Evolutionary conservation across 2,329 filamentous ascomycete genomes (phyloP).

Genomic region (Aspergillus fumigatiaffinis): DNA sequence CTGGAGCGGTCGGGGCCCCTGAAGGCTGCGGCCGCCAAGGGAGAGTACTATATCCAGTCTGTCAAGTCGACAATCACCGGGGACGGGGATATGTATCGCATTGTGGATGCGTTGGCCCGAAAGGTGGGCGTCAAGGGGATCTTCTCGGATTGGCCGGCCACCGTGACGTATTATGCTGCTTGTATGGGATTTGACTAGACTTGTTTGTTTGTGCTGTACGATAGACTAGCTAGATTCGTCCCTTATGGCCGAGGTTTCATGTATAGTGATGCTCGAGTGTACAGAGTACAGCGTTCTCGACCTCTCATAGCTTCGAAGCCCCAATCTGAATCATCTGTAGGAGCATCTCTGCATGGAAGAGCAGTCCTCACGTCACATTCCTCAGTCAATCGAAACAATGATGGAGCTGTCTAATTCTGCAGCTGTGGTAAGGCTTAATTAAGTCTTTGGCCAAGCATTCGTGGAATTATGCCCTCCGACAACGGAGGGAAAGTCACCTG

Average conservation of each 20-base stretch:
- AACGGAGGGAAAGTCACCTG: background rate
- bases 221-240: background rate
- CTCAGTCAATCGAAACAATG: no score
- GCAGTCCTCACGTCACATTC: no score
- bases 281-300: no score
- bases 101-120: constrained; percentile 16
- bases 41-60: constrained; percentile 13
- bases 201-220: no score
- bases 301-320: no score
- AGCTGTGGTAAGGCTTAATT: no score
- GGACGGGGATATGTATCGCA: constrained; percentile 20
- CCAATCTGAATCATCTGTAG: no score
- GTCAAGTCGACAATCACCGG: constrained; percentile 7
- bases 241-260: no score
- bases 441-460: background rate
- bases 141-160: constrained; percentile 19
- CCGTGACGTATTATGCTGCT: constrained; percentile 17
- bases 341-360: no score
- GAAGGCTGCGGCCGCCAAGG: constrained; percentile 10
- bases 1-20: constrained; percentile 16
- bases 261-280: no score
- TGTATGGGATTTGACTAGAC: constrained; percentile 13
- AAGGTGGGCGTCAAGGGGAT: constrained; percentile 17
- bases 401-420: no score
- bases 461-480: background rate